Conservation (phyloP, 2,329 filamentous ascomycete genomes). For the Diaporthe capsici region DNA sequence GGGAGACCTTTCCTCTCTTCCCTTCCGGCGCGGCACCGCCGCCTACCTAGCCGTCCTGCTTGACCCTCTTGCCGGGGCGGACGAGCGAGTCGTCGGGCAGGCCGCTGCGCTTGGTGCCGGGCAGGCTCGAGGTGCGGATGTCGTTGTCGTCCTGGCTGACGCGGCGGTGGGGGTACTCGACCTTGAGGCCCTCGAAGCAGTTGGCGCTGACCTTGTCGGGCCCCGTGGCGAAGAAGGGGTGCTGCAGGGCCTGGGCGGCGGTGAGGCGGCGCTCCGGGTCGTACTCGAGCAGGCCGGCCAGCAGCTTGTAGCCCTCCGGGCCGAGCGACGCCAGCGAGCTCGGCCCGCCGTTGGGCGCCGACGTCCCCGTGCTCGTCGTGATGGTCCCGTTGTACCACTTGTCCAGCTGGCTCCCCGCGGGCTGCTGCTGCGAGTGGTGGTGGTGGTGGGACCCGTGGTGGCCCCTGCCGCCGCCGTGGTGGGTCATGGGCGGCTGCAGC, state of each 20-base stretch:
- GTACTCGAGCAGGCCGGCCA: conserved; percentile 89
- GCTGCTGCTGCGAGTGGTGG: conserved; percentile 60
- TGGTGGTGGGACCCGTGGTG: conserved; percentile 63
- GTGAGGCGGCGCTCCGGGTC: conserved; percentile 91
- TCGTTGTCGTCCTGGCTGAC: conserved; percentile 97
- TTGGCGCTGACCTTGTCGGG: conserved; percentile 79
- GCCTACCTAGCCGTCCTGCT: conserved; percentile 58
- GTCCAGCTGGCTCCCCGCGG: conserved; percentile 71
- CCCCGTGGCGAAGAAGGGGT: conserved; percentile 87
- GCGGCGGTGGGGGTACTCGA: conserved; percentile 89
- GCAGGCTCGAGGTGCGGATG: conserved; percentile 89
- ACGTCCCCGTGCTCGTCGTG: conserved; percentile 67
- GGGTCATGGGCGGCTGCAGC: conserved; percentile 64
- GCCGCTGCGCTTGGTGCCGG: conserved; percentile 91
- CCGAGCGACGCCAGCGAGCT: conserved; percentile 73
- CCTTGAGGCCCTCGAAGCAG: conserved; percentile 91
- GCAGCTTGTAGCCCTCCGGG: conserved; percentile 83
- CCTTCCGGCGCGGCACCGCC: background rate
- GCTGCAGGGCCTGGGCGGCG: conserved; percentile 88
- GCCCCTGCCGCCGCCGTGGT: conserved; percentile 54
- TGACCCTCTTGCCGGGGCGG: conserved; percentile 72
- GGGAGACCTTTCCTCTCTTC: no score
- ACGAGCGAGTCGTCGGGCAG: conserved; percentile 84
- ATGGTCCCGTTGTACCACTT: conserved; percentile 84
- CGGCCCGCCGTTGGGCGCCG: conserved; percentile 54